Evolutionary conservation across 495 filamentous ascomycete genomes (phyloP).

Genomic region (Xylaria acuta): DNA sequence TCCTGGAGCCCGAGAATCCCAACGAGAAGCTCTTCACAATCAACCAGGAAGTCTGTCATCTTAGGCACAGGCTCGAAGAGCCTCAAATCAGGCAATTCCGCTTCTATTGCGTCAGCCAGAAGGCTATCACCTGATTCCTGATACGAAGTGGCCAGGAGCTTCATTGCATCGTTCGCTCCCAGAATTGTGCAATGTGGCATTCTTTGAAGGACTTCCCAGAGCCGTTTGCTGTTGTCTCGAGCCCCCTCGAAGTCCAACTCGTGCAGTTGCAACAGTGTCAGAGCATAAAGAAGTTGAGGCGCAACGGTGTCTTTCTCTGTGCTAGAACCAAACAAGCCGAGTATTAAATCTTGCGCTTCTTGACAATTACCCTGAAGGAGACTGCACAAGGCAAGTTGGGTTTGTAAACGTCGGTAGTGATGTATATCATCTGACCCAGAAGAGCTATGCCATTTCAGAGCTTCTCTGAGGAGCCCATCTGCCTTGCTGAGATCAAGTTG

Average conservation of each 20-base stretch:
- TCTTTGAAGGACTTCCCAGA: conserved; percentile 22
- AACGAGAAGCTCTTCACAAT: conserved; percentile 25
- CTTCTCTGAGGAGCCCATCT: conserved; percentile 23
- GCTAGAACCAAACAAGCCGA: conserved; percentile 1
- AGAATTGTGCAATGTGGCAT: conserved; percentile 17
- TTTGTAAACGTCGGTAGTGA: conserved; percentile 21
- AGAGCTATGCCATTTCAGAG: conserved; percentile 22
- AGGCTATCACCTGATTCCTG: conserved; percentile 25
- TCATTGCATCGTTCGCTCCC: conserved; percentile 25
- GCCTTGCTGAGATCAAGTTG: conserved; percentile 26
- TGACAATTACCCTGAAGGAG: conserved; percentile 24
- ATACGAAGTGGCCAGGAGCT: conserved; percentile 22
- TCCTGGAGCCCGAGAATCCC: conserved; percentile 18
- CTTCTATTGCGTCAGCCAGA: conserved; percentile 28
- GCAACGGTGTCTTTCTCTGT: conserved; percentile 10
- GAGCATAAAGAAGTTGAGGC: conserved; percentile 26
- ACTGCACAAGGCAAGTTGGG: conserved; percentile 25
- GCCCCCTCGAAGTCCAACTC: conserved; percentile 25
- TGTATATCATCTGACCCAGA: conserved; percentile 21
- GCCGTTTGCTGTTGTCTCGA: conserved; percentile 19
- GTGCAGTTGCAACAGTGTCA: conserved; percentile 24
- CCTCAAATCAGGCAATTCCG: conserved; percentile 25
- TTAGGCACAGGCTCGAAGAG: conserved; percentile 27
- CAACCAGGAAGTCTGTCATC: conserved; percentile 26
- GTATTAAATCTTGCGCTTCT: conserved; percentile 23